Base-by-base conservation (phyloP, 305 asterid species). In the Rubia tinctorum region DNA sequence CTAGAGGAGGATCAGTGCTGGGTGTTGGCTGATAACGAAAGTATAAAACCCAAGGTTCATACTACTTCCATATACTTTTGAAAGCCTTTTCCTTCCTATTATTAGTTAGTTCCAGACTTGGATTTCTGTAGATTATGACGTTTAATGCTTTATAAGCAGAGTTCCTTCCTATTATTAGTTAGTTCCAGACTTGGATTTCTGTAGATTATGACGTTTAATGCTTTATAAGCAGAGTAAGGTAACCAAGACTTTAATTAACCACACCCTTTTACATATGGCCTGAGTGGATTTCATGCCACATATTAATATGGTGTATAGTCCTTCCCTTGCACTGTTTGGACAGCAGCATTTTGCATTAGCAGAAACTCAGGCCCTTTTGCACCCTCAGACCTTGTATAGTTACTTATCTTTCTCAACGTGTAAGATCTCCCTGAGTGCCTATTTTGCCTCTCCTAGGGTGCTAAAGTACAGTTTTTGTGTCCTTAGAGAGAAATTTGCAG, bases 11-110 rank as follows among this genome's bases (percentile, higher is more conserved):
- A 91, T 81, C 83, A 91, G 74, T 93, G 97, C 70, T 93, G 98
- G 98, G 96, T 93, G 65, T 77, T 91, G 83, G 90, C 90, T 60
- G 98, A 93, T 84, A 93, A 90, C 68, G 85, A 87, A 68, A 78
- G 71, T 47, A 73, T 89, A 74, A 89, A 88, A 78, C 91, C 94
- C 23, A 85, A 86, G 96, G 97, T 93, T 79, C 58, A 22, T 75
- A 3, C 59, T 13, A 23, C 64, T 49, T 51, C 65, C 37, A 37
- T 34, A 42, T 44, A 11, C 12, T 66, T 42, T 60, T 37, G 45
- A 69, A 49, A 37, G 27, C 34, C 23, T 58, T 42, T 42, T 25
- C 34, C 5, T 14, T 53, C n/a, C 71, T 7, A 17, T 8, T 34
- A 6, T 58, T 67, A 7, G 69, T 30, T 44, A 30, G 68, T 55